Evolutionary conservation across 169 alveolate species (phyloP).

Genomic region (Neospora caninum): DNA sequence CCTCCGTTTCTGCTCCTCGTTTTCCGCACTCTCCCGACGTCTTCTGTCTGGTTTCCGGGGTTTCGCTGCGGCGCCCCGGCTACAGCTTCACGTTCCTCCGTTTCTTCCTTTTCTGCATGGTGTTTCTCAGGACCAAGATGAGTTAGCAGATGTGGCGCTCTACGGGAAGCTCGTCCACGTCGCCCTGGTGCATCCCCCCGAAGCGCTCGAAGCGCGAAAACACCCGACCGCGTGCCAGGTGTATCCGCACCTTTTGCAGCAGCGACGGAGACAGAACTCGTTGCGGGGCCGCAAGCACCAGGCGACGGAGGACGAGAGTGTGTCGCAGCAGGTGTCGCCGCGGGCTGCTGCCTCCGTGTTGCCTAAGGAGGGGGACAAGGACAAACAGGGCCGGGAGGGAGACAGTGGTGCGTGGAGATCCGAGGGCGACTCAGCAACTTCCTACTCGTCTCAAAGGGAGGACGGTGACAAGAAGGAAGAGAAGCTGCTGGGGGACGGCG

Average conservation of each 20-base stretch:
- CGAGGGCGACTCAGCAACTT: neutral
- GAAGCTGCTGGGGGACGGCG: neutral
- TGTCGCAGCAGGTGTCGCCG: neutral
- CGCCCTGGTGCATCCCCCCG: conserved; percentile 59
- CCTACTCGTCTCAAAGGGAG: neutral
- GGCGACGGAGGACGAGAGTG: neutral
- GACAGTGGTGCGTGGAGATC: neutral
- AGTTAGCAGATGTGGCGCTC: conserved; percentile 51
- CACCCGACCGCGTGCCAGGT: conserved; percentile 60
- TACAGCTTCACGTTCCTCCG: no score
- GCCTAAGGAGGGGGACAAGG: neutral
- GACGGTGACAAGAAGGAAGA: neutral
- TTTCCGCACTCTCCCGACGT: no score
- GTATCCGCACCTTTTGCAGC: conserved; percentile 58
- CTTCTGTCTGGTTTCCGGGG: no score
- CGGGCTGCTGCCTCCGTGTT: neutral
- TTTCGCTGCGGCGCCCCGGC: no score
- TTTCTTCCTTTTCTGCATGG: no score
- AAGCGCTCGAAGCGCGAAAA: conserved; percentile 42
- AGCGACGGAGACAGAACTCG: neutral
- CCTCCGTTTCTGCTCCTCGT: neutral
- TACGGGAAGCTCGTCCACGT: conserved; percentile 63
- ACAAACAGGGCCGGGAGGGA: neutral
- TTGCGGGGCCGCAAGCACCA: neutral
- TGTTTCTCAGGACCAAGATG: conserved; percentile 52